These are phyloP conservation scores for Actinomortierella wolfii DNA, from an alignment of 371 early-diverging fungal species.

Conservation along the genomic window DNA sequence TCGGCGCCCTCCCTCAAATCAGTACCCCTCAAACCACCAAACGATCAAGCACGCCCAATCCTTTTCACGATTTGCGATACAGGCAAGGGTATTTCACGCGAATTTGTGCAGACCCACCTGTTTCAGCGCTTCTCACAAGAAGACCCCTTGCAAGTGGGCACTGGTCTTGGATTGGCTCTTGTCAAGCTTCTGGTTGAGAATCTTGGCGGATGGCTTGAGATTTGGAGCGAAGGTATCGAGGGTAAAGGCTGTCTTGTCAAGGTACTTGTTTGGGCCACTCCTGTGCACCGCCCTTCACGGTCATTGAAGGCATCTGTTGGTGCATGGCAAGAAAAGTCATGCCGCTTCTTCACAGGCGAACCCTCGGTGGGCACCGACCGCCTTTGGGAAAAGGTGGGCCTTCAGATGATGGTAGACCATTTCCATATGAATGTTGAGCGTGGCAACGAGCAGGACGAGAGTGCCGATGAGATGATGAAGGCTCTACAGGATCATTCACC, in stretches of 20 bases:
- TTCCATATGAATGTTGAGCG: constrained; percentile 33
- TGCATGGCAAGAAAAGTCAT: constrained; percentile 28
- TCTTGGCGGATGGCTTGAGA: constrained; percentile 49
- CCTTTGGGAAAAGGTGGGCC: constrained; percentile 31
- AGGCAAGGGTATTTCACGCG: constrained; percentile 46
- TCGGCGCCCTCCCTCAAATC: constrained; percentile 14
- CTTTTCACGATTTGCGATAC: constrained; percentile 50
- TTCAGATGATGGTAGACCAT: constrained; percentile 41
- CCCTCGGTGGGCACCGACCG: constrained; percentile 24
- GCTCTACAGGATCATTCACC: constrained; percentile 13
- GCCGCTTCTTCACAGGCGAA: constrained; percentile 34
- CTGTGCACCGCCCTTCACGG: constrained; percentile 17
- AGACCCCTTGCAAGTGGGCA: constrained; percentile 47
- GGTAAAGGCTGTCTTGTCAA: constrained; percentile 47
- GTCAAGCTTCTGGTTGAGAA: constrained; percentile 43
- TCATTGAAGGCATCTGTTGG: constrained; percentile 27
- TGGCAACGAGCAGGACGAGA: constrained; percentile 26
- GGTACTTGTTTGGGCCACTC: constrained; percentile 37
- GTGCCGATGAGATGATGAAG: constrained; percentile 30
- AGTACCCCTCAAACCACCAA: constrained; percentile 19
- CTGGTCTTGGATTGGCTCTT: constrained; percentile 46
- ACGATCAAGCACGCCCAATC: constrained; percentile 28
- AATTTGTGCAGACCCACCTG: constrained; percentile 43
- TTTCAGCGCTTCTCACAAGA: constrained; percentile 50
- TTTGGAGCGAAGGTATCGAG: constrained; percentile 46